A percentile compares a stretch with the other conserved stretches of the same genome.
These are phyloP conservation scores for Zizania latifolia DNA, from an alignment of 176 grass and related monocot species.

Conservation along the genomic window DNA sequence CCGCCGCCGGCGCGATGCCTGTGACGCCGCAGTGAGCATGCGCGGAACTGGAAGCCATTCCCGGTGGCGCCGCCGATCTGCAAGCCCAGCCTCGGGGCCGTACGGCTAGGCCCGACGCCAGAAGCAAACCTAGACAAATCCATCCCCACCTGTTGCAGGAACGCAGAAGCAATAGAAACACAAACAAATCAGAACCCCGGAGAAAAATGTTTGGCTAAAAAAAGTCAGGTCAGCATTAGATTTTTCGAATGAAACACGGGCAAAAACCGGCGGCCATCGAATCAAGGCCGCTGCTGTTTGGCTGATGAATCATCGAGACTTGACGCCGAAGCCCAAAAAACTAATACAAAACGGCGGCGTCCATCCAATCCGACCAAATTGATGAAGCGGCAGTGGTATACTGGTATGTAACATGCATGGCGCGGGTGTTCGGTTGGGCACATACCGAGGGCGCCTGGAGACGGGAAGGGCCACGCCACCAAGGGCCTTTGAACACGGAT, in stretches of 20 bases:
- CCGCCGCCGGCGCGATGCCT: conserved; percentile 9
- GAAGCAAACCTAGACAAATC: conserved; percentile 50
- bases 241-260: not conserved
- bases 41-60: conserved; percentile 21
- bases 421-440: not conserved
- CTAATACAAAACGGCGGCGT: not conserved
- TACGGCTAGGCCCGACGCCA: conserved; percentile 23
- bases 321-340: not conserved
- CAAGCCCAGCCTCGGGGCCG: conserved; percentile 8
- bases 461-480: too few species aligned
- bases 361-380: not conserved
- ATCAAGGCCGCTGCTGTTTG: not conserved
- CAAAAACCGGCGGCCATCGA: not conserved
- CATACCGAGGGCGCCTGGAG: not conserved
- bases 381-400: not conserved
- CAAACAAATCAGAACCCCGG: not conserved
- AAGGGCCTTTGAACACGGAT: not conserved
- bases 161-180: not conserved
- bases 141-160: conserved; percentile 28
- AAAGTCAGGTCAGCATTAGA: not conserved
- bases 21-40: conserved; percentile 16
- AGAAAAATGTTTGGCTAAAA: not conserved
- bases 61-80: conserved; percentile 22
- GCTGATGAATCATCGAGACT: not conserved
- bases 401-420: too few species aligned